Percentiles rank a stretch among this genome's conserved stretches.
phyloP scores from a whole-genome alignment of 768 basidiomycete genomes.

The Trametes coccinea region DNA sequence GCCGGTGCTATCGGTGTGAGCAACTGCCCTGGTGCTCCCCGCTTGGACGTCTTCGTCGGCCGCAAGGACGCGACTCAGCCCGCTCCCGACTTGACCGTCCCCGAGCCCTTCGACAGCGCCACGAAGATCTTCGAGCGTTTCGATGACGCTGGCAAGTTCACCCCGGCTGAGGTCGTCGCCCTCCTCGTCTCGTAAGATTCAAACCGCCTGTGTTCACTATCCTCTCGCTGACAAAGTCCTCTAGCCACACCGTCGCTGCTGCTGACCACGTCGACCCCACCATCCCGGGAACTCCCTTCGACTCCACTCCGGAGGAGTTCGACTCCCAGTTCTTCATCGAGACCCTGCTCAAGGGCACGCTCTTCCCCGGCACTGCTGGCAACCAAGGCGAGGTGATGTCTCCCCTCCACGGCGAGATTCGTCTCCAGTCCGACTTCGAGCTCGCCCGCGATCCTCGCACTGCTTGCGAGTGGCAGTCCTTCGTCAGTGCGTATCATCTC shows the following conservation, averaged over 20 bases:
- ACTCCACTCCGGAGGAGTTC: conserved; percentile 29
- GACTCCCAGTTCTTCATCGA: conserved; percentile 33
- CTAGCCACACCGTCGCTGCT: conserved; percentile 23
- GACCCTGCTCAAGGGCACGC: conserved; percentile 28
- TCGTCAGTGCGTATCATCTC: conserved; percentile 20
- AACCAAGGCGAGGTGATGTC: conserved; percentile 15
- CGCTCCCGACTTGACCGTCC: conserved; percentile 24
- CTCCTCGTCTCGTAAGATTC: conserved; percentile 23
- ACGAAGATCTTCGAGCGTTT: conserved; percentile 27
- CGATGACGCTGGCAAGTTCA: conserved; percentile 24
- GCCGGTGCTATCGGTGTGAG: conserved; percentile 37
- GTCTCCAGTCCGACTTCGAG: conserved; percentile 17
- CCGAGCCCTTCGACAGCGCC: conserved; percentile 28
- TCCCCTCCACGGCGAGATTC: conserved; percentile 13
- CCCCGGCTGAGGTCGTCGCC: conserved; percentile 23
- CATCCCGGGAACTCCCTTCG: conserved; percentile 29
- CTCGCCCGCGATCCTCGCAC: conserved; percentile 35
- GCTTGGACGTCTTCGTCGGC: conserved; percentile 39
- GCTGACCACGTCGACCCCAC: conserved; percentile 29
- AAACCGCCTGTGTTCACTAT: conserved; percentile 20
- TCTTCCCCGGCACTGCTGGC: conserved; percentile 27
- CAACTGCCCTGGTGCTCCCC: conserved; percentile 42
- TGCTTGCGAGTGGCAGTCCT: conserved; percentile 35
- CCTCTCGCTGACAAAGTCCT: background rate
- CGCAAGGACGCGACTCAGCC: conserved; percentile 28